phyloP scores from a whole-genome alignment of 1,284 basidiomycete species.

The Lignosus rhinocerotis region DNA sequence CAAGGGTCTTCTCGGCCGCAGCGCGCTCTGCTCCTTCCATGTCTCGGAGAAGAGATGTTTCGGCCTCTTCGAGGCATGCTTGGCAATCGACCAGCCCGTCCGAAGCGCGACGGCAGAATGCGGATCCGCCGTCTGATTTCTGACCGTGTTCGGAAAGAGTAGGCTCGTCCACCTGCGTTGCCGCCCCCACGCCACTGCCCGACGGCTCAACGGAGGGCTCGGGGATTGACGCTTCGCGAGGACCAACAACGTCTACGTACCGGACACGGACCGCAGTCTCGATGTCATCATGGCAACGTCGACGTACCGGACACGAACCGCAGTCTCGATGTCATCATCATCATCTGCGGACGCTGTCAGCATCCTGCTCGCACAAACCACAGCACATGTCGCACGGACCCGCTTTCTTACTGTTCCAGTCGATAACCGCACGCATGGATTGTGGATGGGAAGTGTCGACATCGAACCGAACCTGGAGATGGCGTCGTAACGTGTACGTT shows the following conservation, averaged over 20 bases:
- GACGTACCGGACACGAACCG: constrained; percentile 54
- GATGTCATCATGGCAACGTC: constrained; percentile 55
- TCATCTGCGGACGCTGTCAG: constrained; percentile 52
- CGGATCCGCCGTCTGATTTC: constrained; percentile 42
- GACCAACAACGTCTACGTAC: constrained; percentile 33
- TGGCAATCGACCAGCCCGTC: constrained; percentile 57
- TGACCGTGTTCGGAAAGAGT: constrained; percentile 43
- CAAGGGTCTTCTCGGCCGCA: constrained; percentile 42
- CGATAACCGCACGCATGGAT: constrained; percentile 51
- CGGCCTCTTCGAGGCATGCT: constrained; percentile 53
- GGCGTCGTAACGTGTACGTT: background rate
- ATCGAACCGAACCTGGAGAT: constrained; percentile 59
- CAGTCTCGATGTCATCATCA: constrained; percentile 77
- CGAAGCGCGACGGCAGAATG: constrained; percentile 50
- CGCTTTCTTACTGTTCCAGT: constrained; percentile 86
- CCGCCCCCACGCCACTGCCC: background rate
- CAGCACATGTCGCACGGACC: constrained; percentile 43
- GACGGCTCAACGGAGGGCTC: constrained; percentile 12
- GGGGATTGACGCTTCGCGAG: constrained; percentile 2
- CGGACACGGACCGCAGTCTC: constrained; percentile 62
- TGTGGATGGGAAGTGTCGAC: constrained; percentile 65
- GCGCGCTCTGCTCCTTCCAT: constrained; percentile 37
- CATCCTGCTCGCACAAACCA: background rate
- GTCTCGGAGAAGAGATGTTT: constrained; percentile 35
- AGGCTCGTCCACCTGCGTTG: constrained; percentile 7